Evolutionary conservation across 148 eudicot genomes (phyloP).

Genomic region (Nepenthes gracilis): DNA sequence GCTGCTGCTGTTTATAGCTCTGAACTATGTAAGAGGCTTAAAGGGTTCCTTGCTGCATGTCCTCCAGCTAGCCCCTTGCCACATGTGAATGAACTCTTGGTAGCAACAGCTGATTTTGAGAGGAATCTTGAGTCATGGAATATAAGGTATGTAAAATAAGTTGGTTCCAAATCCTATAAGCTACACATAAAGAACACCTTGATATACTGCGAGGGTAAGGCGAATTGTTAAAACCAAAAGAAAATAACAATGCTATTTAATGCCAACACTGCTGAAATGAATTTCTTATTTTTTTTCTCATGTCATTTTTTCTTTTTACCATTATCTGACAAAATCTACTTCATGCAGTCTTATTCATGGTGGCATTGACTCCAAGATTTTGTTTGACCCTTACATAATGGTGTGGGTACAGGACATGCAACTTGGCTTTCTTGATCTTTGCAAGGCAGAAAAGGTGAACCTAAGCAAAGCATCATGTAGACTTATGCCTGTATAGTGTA

Average conservation of each 20-base stretch:
- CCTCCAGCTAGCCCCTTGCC: slow-evolving; percentile 74
- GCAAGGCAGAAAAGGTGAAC: slow-evolving; percentile 78
- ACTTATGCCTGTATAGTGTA: too few relatives aligned
- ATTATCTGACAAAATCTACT: neutral
- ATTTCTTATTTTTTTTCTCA: neutral
- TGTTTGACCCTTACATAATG: slow-evolving; percentile 67
- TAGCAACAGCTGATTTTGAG: slow-evolving; percentile 73
- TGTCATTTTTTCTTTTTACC: too few relatives aligned
- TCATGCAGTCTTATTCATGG: slow-evolving; percentile 49
- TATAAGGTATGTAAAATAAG: slow-evolving; percentile 41
- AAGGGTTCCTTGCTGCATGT: slow-evolving; percentile 59
- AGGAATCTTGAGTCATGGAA: slow-evolving; percentile 67
- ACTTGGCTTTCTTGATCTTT: slow-evolving; percentile 54
- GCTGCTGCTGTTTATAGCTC: slow-evolving; percentile 64
- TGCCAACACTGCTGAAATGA: too few relatives aligned
- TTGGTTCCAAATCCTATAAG: neutral
- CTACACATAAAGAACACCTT: too few relatives aligned
- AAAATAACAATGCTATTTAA: too few relatives aligned
- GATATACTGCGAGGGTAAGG: too few relatives aligned
- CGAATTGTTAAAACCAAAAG: too few relatives aligned
- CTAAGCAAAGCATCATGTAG: neutral
- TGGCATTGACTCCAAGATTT: slow-evolving; percentile 56
- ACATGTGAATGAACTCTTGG: slow-evolving; percentile 72
- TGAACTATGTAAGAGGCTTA: slow-evolving; percentile 59
- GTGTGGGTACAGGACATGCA: slow-evolving; percentile 86